Percentiles rank a stretch among this genome's conserved stretches.
These are phyloP conservation scores for Debaryomyces fabryi DNA, from an alignment of 1,139 yeast genomes.

Conservation along the genomic window DNA sequence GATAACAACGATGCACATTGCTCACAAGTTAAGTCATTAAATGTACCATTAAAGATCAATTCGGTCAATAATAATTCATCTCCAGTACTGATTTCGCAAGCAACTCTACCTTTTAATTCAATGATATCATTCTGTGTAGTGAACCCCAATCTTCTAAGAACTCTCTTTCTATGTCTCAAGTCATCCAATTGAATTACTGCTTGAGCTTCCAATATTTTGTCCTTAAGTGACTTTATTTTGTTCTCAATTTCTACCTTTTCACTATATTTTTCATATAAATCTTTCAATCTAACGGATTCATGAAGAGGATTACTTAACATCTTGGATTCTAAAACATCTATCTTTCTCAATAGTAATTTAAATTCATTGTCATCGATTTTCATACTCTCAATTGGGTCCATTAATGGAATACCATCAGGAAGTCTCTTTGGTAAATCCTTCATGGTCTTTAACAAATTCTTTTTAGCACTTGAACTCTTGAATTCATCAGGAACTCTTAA, in stretches of 20 bases:
- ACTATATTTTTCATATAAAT: slow-evolving; percentile 64
- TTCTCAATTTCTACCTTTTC: slow-evolving; percentile 62
- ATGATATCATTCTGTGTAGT: slow-evolving; percentile 83
- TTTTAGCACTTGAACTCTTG: slow-evolving; percentile 69
- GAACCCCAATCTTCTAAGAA: slow-evolving; percentile 79
- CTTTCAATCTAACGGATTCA: slow-evolving; percentile 62
- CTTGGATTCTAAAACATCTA: slow-evolving; percentile 79
- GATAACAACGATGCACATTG: slow-evolving; percentile 92
- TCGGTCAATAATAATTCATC: slow-evolving; percentile 90
- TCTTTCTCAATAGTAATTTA: slow-evolving; percentile 66
- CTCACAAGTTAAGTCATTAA: slow-evolving; percentile 82
- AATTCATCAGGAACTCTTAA: slow-evolving; percentile 81
- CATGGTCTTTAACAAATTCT: slow-evolving; percentile 74
- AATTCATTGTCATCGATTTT: slow-evolving; percentile 84
- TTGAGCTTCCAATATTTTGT: slow-evolving; percentile 78
- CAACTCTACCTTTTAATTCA: slow-evolving; percentile 91
- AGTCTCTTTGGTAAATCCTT: slow-evolving; percentile 79
- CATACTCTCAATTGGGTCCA: slow-evolving; percentile 93
- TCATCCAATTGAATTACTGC: slow-evolving; percentile 94
- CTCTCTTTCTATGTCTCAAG: slow-evolving; percentile 88
- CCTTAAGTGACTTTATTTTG: slow-evolving; percentile 62
- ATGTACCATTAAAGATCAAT: slow-evolving; percentile 90
- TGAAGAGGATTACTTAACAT: slow-evolving; percentile 70
- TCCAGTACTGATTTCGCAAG: slow-evolving; percentile 96
- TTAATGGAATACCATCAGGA: slow-evolving; percentile 84